Evolutionary conservation across 2,329 filamentous ascomycete species (phyloP), one percentile per base, ranked within the genome.

Genomic region (Fusarium armeniacum): DNA sequence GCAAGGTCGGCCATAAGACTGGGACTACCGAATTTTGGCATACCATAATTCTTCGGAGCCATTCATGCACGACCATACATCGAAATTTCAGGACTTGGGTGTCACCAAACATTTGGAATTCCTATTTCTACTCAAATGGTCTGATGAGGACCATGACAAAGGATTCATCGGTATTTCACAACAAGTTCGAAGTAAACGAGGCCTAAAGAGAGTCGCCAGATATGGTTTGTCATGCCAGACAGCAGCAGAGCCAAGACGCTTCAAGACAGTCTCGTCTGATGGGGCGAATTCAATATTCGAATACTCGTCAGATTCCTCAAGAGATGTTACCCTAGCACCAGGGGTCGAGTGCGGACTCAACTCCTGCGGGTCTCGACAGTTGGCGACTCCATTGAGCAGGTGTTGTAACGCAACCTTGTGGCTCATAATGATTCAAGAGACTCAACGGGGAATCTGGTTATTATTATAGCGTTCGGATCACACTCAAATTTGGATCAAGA

Each of bases 1-100:
- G 6, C 15, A 18, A 11, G 20, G 38, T 7, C 20, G 51, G 67
- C 51, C 54, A 38, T 51, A 65, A 65, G 58, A 50, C 28, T 26
- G 8, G 50, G n/a, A 44, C 6, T 20, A 2, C 3, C 15, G 13
- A 43, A 20, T 13, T 30, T 30, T 16, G 24, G 13, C 20, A 26
- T 40, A 12, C 41, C 33, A 10, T n/a, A 46, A 12, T 56, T 36
- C 64, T 58, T 54, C 67, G 58, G 55, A 66, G 67, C 59, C 59
- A 69, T 15, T n/a, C 46, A n/a, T 22, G 20, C 30, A 40, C 32
- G 33, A 33, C 10, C 10, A 28, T 20, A 35, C 36, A 40, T 26
- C 28, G 22, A 32, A 26, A 9, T 18, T 30, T 26, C n/a, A 16
- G 40, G 30, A 26, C 28, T 57, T 41, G 45, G 35, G 35, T 43